Base-by-base conservation (phyloP, 768 basidiomycete genomes). In the Rubroboletus pulcherrimus region DNA sequence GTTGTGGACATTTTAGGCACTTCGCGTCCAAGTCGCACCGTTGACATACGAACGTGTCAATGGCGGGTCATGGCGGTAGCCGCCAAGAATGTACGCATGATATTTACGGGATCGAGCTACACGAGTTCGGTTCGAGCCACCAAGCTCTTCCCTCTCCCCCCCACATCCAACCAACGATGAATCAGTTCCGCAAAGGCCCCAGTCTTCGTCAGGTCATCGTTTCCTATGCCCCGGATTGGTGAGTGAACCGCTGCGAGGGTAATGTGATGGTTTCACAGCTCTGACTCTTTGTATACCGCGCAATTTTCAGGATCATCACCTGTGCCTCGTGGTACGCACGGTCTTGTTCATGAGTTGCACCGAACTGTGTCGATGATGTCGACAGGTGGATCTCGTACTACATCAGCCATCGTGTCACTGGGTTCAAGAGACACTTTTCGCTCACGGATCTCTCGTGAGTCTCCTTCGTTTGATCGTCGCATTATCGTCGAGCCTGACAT, bases 201-300 rank as follows among this genome's bases (percentile, higher is more conserved):
- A 52, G 55, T 30, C 55, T 72, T 24, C 56, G 60, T 19, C 61
- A 56, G 31, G 50, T 59, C 47, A 2, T 63, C 33, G 24, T 77
- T 8, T 86, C 86, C 0, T 91, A 91, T 72, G 78, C 81, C 12
- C 84, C 86, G 0, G 90, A 92, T 66, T 92, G 90, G 89, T 89
- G 65, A 63, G 81, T 26, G 29, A 34, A 14, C 17, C 5, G 9
- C 21, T 4, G 17, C 41, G 7, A 33, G 19, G 2, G 17, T 2
- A 4, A 45, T 8, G 38, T 24, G 29, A n/a, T 1, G 8, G 19
- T 37, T 14, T 33, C 26, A 17, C 24, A 21, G 6, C 41, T 34
- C 50, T 59, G 47, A 59, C 29, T 9, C 26, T 44, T 33, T 29
- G 24, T 5, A 8, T 37, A 15, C n/a, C n/a, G 34, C 10, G 7